phyloP scores from a whole-genome alignment of 805 yeast genomes.

The Wickerhamiella azymoides region DNA sequence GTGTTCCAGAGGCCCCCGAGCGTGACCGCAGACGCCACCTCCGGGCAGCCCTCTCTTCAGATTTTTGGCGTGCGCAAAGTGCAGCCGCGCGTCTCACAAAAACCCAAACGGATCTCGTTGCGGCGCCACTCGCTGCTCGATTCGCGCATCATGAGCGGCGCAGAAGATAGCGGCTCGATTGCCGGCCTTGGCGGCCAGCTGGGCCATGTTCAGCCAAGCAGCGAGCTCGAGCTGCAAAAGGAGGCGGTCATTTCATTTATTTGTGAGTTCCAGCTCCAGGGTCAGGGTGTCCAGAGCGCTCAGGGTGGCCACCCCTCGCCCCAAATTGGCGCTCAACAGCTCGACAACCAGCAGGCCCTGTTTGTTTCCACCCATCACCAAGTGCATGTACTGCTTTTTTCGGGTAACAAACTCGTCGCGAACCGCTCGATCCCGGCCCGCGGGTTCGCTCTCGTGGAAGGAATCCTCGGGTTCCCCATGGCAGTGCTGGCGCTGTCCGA shows the following conservation, averaged over 20 bases:
- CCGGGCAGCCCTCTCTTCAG: too few species aligned
- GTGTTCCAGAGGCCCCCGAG: background rate
- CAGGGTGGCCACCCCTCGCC: too few species aligned
- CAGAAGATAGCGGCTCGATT: slow-evolving; percentile 1
- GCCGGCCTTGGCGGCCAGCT: background rate
- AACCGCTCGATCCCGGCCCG: too few species aligned
- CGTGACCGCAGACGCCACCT: too few species aligned
- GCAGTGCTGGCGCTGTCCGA: background rate
- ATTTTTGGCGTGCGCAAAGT: slow-evolving; percentile 45
- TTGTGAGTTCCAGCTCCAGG: background rate
- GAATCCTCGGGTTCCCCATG: background rate
- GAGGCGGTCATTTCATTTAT: slow-evolving; percentile 5
- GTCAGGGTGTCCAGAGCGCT: too few species aligned
- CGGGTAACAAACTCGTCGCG: too few species aligned
- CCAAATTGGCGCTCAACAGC: slow-evolving; percentile 1
- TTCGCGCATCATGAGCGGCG: slow-evolving; percentile 4
- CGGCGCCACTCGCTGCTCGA: slow-evolving; percentile 11
- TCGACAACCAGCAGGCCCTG: slow-evolving; percentile 5
- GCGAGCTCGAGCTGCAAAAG: slow-evolving; percentile 7
- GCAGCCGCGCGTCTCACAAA: slow-evolving; percentile 6
- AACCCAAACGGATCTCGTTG: background rate
- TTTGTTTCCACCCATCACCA: background rate
- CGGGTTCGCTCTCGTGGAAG: too few species aligned
- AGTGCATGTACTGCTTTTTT: background rate
- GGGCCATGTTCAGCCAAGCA: background rate